Percentiles rank a stretch among this genome's conserved stretches.
Evolutionary conservation across 768 basidiomycete genomes (phyloP).

Genomic region (Rhizopogon vinicolor): DNA sequence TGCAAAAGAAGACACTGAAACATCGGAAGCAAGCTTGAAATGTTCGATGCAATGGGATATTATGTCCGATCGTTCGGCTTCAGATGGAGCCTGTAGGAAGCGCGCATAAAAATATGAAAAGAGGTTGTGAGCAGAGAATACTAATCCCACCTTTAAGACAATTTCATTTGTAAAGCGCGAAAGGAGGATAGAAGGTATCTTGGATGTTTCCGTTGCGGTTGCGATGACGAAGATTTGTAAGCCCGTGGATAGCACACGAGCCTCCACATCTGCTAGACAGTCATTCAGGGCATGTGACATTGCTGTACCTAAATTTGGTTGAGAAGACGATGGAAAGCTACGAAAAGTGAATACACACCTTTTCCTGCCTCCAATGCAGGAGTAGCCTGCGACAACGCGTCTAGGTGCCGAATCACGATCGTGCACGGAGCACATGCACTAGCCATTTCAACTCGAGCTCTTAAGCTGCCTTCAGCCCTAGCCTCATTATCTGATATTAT

Average conservation of each 20-base stretch:
- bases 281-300: conserved; percentile 58
- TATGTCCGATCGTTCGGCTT: conserved; percentile 54
- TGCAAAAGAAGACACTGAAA: conserved; percentile 68
- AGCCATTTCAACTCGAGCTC: conserved; percentile 74
- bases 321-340: not conserved
- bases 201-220: conserved; percentile 63
- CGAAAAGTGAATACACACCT: conserved; percentile 36
- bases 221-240: conserved; percentile 72
- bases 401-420: conserved; percentile 72
- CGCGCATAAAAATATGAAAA: not conserved
- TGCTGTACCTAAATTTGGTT: conserved; percentile 42
- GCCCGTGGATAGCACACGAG: conserved; percentile 56
- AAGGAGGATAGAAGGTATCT: conserved; percentile 57
- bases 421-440: conserved; percentile 79
- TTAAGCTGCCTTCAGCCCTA: conserved; percentile 70
- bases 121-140: not conserved
- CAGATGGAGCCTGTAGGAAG: conserved; percentile 65
- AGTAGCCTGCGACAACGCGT: conserved; percentile 70
- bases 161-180: conserved; percentile 86
- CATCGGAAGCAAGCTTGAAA: conserved; percentile 61
- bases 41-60: conserved; percentile 46
- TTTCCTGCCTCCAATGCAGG: conserved; percentile 61
- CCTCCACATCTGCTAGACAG: conserved; percentile 46
- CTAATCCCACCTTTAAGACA: conserved; percentile 52
- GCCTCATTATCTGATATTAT: conserved; percentile 72